These are phyloP conservation scores for Oryza australiensis DNA, from an alignment of 176 grass and related monocot genomes.

Conservation along the genomic window DNA sequence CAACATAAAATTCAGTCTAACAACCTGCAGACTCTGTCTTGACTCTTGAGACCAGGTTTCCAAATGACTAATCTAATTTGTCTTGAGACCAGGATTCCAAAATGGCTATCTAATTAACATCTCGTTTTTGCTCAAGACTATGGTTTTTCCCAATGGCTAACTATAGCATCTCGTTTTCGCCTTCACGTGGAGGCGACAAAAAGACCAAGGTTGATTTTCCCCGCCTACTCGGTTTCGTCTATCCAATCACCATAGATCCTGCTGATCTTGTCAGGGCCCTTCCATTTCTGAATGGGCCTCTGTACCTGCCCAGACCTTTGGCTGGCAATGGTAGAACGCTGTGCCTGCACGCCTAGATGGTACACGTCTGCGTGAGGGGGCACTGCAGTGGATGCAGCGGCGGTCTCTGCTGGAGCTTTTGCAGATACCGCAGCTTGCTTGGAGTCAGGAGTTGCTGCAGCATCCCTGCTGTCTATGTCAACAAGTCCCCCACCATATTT, in stretches of 20 bases:
- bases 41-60: slow-evolving; percentile 8
- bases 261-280: slow-evolving; percentile 94
- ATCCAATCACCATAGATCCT: slow-evolving; percentile 96
- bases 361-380: slow-evolving; percentile 64
- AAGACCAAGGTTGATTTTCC: background rate
- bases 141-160: background rate
- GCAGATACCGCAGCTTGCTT: slow-evolving; percentile 59
- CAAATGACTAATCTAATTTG: background rate
- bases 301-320: slow-evolving; percentile 73
- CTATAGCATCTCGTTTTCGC: background rate
- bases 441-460: slow-evolving; percentile 48
- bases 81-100: background rate
- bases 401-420: slow-evolving; percentile 48
- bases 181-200: background rate
- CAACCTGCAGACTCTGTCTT: background rate
- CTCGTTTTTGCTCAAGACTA: background rate
- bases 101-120: background rate
- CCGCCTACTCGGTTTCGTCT: slow-evolving; percentile 71
- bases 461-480: slow-evolving; percentile 63
- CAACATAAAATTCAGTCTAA: background rate
- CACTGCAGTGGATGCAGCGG: slow-evolving; percentile 31
- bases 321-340: slow-evolving; percentile 54
- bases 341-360: slow-evolving; percentile 64
- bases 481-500: slow-evolving; percentile 86
- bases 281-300: slow-evolving; percentile 90